Percentiles rank a stretch among this genome's conserved stretches.
phyloP scores from a whole-genome alignment of 345 rosid species.

The Syzygium aqueum region DNA sequence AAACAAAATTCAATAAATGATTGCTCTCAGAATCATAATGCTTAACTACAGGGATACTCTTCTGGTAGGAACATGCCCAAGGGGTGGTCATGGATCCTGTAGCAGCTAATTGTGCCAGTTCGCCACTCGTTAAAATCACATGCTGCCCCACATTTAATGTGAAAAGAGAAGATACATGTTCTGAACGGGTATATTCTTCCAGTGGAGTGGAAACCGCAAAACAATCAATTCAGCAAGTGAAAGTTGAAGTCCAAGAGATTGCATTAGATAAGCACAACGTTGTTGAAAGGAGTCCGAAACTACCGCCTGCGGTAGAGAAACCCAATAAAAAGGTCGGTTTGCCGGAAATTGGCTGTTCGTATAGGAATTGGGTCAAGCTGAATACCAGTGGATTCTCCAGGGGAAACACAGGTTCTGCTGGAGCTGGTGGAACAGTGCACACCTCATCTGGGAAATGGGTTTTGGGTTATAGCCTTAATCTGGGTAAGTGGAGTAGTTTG shows the following conservation, averaged over 20 bases:
- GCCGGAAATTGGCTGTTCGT: conserved; percentile 9
- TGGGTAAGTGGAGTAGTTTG: conserved; percentile 7
- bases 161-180: background rate
- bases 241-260: background rate
- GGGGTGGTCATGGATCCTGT: background rate
- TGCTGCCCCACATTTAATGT: background rate
- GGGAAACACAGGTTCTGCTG: conserved; percentile 5
- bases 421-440: conserved; percentile 38
- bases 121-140: background rate
- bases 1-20: background rate
- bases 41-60: background rate
- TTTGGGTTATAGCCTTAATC: conserved; percentile 26
- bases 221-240: conserved; percentile 1
- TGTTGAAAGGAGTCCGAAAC: background rate
- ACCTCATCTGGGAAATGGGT: conserved; percentile 49
- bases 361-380: conserved; percentile 32
- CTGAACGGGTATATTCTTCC: background rate
- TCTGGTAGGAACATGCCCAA: background rate
- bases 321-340: background rate
- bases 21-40: background rate
- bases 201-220: background rate
- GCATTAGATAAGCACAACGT: background rate
- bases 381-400: conserved; percentile 20
- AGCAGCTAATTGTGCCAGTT: background rate
- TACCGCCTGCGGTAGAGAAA: background rate